Conservation (phyloP, 176 grass and related monocot genomes). For the Elymus sibiricus region DNA sequence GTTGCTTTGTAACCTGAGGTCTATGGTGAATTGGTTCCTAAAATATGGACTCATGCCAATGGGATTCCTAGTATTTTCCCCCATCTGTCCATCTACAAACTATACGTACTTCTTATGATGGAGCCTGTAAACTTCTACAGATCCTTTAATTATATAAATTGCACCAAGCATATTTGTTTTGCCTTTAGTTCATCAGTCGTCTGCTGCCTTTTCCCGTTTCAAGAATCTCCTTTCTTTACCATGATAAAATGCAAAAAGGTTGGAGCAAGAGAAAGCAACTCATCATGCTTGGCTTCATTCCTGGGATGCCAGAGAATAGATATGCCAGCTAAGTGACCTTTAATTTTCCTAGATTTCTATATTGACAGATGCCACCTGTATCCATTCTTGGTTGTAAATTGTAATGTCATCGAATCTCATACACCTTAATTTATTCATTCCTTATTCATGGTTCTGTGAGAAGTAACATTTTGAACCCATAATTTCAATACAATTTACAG, state of each 20-base stretch:
- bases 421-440: not conserved
- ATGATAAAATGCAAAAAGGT: constrained; percentile 11
- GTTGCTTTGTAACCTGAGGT: constrained; percentile 4
- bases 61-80: not conserved
- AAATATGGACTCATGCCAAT: constrained; percentile 25
- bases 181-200: constrained; percentile 26
- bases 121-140: not conserved
- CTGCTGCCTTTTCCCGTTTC: constrained; percentile 40
- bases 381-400: not conserved
- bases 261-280: not conserved
- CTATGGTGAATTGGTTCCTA: not conserved
- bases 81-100: not conserved
- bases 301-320: not conserved
- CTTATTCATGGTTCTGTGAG: not conserved
- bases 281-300: constrained; percentile 17
- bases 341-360: not conserved
- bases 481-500: not conserved
- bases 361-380: not conserved
- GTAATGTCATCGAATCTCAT: too few species aligned
- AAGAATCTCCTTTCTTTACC: constrained; percentile 7
- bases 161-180: constrained; percentile 24
- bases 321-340: not conserved
- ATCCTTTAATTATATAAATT: constrained; percentile 21
- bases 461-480: not conserved
- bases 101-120: constrained; percentile 23